A percentile compares a stretch with the other conserved stretches of the same genome.
Conservation (phyloP, 2,329 filamentous ascomycete species). For the Scedosporium boydii region DNA sequence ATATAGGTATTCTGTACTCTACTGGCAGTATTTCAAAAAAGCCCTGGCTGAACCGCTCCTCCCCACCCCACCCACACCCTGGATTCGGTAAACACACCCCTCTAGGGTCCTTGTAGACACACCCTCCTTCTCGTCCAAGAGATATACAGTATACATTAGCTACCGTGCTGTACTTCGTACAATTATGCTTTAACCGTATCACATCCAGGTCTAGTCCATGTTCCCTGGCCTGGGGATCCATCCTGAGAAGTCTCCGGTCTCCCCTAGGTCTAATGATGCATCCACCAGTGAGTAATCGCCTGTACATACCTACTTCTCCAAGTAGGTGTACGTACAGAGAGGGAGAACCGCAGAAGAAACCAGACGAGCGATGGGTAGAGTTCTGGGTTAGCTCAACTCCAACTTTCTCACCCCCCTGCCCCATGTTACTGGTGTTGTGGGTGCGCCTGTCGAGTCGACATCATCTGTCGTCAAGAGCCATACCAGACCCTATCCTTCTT, state of each 20-base stretch:
- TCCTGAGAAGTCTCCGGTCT: neutral
- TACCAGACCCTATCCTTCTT: neutral
- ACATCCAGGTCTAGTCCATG: neutral
- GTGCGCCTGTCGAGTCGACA: neutral
- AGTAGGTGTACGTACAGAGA: neutral
- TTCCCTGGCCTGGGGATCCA: neutral
- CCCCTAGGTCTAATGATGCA: neutral
- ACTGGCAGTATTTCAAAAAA: too few relatives aligned
- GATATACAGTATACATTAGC: neutral
- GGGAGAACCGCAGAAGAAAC: neutral
- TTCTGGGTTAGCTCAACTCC: neutral
- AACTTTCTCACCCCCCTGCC: neutral
- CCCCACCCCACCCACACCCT: too few relatives aligned
- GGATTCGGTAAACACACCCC: neutral
- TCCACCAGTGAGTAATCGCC: neutral
- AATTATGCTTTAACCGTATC: neutral
- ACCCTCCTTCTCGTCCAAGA: too few relatives aligned
- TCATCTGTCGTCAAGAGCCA: neutral
- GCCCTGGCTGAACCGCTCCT: too few relatives aligned
- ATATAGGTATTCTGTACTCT: too few relatives aligned
- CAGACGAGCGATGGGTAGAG: neutral
- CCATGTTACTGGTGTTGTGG: neutral
- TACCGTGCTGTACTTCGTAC: neutral
- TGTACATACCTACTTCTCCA: neutral
- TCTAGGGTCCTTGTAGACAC: too few relatives aligned